Evolutionary conservation across 768 basidiomycete genomes (phyloP).

Genomic region (Boletus bicolor): DNA sequence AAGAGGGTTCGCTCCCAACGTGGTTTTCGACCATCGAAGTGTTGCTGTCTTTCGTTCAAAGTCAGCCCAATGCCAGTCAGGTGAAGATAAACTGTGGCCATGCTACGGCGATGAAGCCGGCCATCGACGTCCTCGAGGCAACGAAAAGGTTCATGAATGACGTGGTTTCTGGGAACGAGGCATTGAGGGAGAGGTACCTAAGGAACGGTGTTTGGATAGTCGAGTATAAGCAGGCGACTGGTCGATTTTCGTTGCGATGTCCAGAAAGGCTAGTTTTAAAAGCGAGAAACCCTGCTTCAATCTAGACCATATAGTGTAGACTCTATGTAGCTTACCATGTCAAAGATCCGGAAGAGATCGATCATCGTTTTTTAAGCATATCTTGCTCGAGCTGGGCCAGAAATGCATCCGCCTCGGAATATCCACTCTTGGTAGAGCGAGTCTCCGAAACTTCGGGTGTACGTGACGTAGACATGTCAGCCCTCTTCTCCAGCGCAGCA

Average conservation of each 20-base stretch:
- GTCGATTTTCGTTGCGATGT: slow-evolving; percentile 45
- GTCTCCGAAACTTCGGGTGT: slow-evolving; percentile 26
- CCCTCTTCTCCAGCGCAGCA: slow-evolving; percentile 43
- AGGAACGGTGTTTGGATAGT: slow-evolving; percentile 40
- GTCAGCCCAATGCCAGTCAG: slow-evolving; percentile 21
- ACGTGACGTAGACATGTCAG: slow-evolving; percentile 13
- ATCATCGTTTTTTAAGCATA: slow-evolving; percentile 36
- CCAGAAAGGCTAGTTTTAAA: slow-evolving; percentile 47
- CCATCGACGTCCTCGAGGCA: slow-evolving; percentile 42
- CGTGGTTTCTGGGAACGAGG: slow-evolving; percentile 42
- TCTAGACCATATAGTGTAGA: not conserved
- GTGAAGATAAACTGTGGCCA: slow-evolving; percentile 51
- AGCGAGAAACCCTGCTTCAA: slow-evolving; percentile 24
- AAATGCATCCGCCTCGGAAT: slow-evolving; percentile 53
- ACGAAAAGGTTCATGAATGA: slow-evolving; percentile 46
- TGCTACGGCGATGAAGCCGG: slow-evolving; percentile 42
- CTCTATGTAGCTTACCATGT: not conserved
- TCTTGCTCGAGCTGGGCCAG: slow-evolving; percentile 64
- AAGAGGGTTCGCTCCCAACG: slow-evolving; percentile 47
- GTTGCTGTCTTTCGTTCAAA: slow-evolving; percentile 41
- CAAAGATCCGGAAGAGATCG: not conserved
- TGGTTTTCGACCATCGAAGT: slow-evolving; percentile 47
- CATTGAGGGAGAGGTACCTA: slow-evolving; percentile 30
- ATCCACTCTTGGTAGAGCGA: slow-evolving; percentile 18
- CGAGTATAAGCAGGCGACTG: slow-evolving; percentile 41